Conservation (phyloP, 306 rosid genomes). For the Luffa aegyptiaca region DNA sequence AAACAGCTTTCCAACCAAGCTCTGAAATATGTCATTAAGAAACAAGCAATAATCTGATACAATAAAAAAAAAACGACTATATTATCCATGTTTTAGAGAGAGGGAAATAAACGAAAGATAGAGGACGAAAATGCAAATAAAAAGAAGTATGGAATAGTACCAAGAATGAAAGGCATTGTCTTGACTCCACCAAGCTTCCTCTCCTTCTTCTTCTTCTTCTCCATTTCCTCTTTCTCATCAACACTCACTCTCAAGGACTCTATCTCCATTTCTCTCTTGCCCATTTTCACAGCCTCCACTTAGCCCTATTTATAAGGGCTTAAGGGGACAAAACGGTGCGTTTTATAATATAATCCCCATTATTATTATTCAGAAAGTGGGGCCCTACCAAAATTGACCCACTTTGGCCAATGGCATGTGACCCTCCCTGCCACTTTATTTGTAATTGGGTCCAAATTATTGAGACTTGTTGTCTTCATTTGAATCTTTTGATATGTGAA, state of each 20-base stretch:
- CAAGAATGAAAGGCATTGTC: conserved; percentile 57
- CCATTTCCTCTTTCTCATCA: conserved; percentile 10
- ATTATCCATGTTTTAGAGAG: not conserved
- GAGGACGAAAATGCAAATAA: not conserved
- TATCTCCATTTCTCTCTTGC: not conserved
- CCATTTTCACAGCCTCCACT: not conserved
- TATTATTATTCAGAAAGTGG: not conserved
- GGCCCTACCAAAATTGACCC: not conserved
- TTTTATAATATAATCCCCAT: not conserved
- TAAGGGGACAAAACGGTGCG: not conserved
- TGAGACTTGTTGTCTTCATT: not conserved
- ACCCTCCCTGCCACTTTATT: not conserved
- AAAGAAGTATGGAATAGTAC: conserved; percentile 4
- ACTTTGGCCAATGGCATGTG: not conserved
- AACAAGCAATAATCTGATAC: not conserved
- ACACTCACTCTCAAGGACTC: not conserved
- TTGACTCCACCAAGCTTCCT: conserved; percentile 37
- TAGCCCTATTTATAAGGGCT: not conserved
- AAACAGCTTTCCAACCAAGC: no score
- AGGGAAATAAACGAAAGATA: no score
- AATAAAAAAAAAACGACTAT: not conserved
- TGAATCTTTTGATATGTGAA: not conserved
- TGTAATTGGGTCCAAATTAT: not conserved
- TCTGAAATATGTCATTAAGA: not conserved
- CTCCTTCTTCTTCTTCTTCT: not conserved